phyloP scores from a whole-genome alignment of 1,139 yeast genomes.

The Geotrichum fermentans region DNA sequence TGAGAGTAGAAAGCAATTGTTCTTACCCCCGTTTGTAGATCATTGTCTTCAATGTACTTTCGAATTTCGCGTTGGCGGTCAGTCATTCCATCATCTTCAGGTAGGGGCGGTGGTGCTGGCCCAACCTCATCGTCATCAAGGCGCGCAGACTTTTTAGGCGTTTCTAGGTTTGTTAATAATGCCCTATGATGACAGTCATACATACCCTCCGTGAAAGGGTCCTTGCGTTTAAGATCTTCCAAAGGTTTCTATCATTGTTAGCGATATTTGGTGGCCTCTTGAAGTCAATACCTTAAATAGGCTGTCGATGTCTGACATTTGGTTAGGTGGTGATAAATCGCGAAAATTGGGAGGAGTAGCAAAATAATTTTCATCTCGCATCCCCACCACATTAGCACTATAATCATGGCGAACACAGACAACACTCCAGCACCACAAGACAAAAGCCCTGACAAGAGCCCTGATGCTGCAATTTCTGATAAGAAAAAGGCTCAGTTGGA shows the following conservation, averaged over 20 bases:
- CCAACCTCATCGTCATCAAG: background rate
- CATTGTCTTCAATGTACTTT: conserved; percentile 19
- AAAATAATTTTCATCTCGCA: background rate
- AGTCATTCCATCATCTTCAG: background rate
- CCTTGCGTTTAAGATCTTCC: conserved; percentile 7
- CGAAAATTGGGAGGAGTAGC: background rate
- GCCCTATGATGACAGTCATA: background rate
- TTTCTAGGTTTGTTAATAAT: background rate
- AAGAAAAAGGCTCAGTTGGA: conserved; percentile 10
- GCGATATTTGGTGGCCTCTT: background rate
- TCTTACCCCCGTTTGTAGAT: conserved; percentile 6
- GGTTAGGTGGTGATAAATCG: background rate
- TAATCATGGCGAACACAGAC: background rate
- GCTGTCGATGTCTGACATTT: conserved; percentile 19
- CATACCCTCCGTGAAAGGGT: conserved; percentile 1
- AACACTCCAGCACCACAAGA: background rate
- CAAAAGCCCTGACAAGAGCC: background rate
- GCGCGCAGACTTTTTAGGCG: background rate
- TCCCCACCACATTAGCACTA: background rate
- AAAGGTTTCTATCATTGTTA: background rate
- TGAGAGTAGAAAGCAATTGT: background rate
- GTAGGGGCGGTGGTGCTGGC: background rate
- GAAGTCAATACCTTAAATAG: conserved; percentile 21
- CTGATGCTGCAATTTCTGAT: background rate
- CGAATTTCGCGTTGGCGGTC: conserved; percentile 15